Evolutionary conservation across 2,329 filamentous ascomycete genomes (phyloP).

Genomic region (Penicillium sp.): DNA sequence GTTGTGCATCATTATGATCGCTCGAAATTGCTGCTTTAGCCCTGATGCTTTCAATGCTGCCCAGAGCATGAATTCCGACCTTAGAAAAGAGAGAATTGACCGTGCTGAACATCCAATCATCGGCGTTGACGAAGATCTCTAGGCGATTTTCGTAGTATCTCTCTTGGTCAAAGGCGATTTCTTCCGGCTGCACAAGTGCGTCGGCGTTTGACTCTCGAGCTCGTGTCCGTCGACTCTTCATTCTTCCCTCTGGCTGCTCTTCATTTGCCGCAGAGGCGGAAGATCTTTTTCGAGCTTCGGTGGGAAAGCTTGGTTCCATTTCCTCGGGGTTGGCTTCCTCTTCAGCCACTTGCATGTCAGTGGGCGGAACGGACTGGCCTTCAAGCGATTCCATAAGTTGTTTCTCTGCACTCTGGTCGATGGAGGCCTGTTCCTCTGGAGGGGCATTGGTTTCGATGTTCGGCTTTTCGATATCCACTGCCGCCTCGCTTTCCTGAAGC

Average conservation of each 20-base stretch:
- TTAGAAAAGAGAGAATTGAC: constrained; percentile 49
- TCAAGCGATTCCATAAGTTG: constrained; percentile 37
- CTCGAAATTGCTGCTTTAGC: constrained; percentile 19
- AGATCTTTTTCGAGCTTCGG: constrained; percentile 52
- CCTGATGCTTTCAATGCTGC: constrained; percentile 38
- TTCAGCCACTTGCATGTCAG: constrained; percentile 18
- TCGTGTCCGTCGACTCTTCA: constrained; percentile 56
- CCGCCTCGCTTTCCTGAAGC: constrained; percentile 13
- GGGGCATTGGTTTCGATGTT: constrained; percentile 19
- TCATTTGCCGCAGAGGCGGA: constrained; percentile 55
- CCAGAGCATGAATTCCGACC: constrained; percentile 45
- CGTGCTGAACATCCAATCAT: constrained; percentile 53
- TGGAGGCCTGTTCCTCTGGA: constrained; percentile 30
- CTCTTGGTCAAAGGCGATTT: constrained; percentile 47
- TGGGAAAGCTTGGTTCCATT: constrained; percentile 32
- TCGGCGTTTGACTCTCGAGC: constrained; percentile 54
- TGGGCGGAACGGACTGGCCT: constrained; percentile 23
- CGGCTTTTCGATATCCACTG: constrained; percentile 5
- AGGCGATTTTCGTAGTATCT: constrained; percentile 53
- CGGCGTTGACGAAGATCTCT: constrained; percentile 49
- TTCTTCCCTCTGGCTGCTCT: constrained; percentile 52
- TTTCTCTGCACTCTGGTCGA: constrained; percentile 35
- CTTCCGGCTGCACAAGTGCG: constrained; percentile 40
- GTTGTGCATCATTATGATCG: constrained; percentile 13
- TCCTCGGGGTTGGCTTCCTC: constrained; percentile 25